A percentile compares a stretch with the other conserved stretches of the same genome.
These are phyloP conservation scores for Endocalyx cinctus DNA, from an alignment of 2,329 filamentous ascomycete species.

Conservation along the genomic window DNA sequence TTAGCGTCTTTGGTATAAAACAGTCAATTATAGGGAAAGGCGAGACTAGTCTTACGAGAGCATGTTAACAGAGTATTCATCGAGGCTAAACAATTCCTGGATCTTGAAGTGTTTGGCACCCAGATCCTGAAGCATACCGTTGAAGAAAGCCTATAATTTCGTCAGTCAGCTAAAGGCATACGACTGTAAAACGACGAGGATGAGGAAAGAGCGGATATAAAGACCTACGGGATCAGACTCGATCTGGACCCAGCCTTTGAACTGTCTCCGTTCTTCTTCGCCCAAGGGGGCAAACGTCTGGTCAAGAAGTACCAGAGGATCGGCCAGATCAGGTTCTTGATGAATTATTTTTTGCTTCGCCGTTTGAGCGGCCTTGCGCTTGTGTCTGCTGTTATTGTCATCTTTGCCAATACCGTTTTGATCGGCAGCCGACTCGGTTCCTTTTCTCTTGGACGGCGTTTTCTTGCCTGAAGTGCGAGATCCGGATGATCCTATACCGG, in stretches of 20 bases:
- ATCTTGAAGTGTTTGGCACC: slow-evolving; percentile 70
- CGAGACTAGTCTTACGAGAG: slow-evolving; percentile 50
- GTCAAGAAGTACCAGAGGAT: too few species aligned
- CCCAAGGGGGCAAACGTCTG: slow-evolving; percentile 44
- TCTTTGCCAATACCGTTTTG: slow-evolving; percentile 30
- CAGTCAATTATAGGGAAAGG: slow-evolving; percentile 2
- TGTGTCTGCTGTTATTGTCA: too few species aligned
- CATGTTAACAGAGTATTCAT: slow-evolving; percentile 58
- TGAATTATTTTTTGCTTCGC: too few species aligned
- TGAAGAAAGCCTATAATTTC: slow-evolving; percentile 69
- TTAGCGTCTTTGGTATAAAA: neutral
- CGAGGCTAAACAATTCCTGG: slow-evolving; percentile 71
- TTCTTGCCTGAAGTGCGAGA: slow-evolving; percentile 14
- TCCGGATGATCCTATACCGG: too few species aligned
- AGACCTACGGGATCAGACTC: slow-evolving; percentile 78
- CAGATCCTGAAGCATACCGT: slow-evolving; percentile 73
- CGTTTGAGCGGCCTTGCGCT: too few species aligned
- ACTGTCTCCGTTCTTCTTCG: slow-evolving; percentile 51
- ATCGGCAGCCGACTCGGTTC: slow-evolving; percentile 28
- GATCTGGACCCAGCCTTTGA: slow-evolving; percentile 75
- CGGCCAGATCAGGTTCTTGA: too few species aligned
- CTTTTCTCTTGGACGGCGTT: slow-evolving; percentile 41
- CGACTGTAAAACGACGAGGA: too few species aligned
- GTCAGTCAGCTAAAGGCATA: too few species aligned
- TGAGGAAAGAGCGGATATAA: too few species aligned